Conservation (phyloP, 257 asterid species). For the Mentha longifolia region DNA sequence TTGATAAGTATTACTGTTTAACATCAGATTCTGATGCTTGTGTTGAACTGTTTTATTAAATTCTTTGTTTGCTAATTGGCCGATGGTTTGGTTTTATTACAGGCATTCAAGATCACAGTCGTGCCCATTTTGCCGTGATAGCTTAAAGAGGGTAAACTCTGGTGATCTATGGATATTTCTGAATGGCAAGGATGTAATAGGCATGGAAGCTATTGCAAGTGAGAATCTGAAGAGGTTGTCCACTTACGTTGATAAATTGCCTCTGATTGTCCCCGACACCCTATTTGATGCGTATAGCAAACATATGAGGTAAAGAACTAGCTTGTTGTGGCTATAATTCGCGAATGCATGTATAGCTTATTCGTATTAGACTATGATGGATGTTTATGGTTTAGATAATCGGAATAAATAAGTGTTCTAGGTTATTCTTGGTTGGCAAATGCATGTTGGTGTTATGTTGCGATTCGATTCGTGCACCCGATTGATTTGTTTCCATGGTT, state of each 20-base stretch:
- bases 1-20: not conserved
- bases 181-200: conserved; percentile 68
- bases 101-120: conserved; percentile 58
- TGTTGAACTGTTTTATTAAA: not conserved
- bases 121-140: conserved; percentile 95
- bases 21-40: not conserved
- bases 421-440: no score
- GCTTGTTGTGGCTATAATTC: not conserved
- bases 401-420: no score
- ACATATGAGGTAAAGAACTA: conserved; percentile 59
- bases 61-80: not conserved
- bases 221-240: conserved; percentile 85
- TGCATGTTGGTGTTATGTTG: no score
- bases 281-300: conserved; percentile 68
- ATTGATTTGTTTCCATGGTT: no score
- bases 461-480: no score
- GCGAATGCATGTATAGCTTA: no score
- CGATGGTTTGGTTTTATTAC: conserved; percentile 2
- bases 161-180: conserved; percentile 84
- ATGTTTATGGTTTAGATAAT: no score
- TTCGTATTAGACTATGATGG: no score
- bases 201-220: conserved; percentile 64
- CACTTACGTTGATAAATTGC: conserved; percentile 77
- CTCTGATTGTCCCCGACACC: conserved; percentile 72
- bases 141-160: conserved; percentile 82